Conservation (phyloP, 2,329 filamentous ascomycete species). For the Phaeosphaeria sp. region DNA sequence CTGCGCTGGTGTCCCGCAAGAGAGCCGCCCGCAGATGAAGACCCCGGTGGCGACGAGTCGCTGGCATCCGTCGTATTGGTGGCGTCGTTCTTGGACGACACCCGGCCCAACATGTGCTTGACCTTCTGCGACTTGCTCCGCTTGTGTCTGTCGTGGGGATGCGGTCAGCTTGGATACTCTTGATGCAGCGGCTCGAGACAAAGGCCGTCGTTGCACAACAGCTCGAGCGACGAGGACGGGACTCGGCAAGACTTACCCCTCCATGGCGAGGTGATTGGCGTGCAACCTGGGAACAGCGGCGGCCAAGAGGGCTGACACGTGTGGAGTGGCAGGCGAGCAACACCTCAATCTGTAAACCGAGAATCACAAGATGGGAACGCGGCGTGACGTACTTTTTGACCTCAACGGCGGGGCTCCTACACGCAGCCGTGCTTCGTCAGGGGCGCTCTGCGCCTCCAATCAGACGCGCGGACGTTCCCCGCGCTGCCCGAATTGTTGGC, state of each 20-base stretch:
- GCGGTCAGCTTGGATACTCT: slow-evolving; percentile 2
- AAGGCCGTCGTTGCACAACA: slow-evolving; percentile 10
- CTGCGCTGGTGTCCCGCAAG: slow-evolving; percentile 31
- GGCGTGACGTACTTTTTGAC: slow-evolving; percentile 7
- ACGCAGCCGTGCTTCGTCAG: slow-evolving; percentile 12
- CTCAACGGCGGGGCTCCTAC: slow-evolving; percentile 14
- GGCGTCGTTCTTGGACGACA: slow-evolving; percentile 44
- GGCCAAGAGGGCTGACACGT: background rate
- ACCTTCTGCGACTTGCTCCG: slow-evolving; percentile 50
- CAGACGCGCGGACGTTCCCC: no score
- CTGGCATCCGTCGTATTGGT: slow-evolving; percentile 13
- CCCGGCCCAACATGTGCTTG: slow-evolving; percentile 45
- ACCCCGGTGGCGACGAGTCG: slow-evolving; percentile 22
- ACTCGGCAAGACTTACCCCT: slow-evolving; percentile 37
- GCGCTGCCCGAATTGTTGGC: background rate
- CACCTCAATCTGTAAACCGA: background rate
- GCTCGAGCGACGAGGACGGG: background rate
- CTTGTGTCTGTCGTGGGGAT: slow-evolving; percentile 45
- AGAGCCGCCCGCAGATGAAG: slow-evolving; percentile 22
- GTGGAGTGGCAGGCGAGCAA: background rate
- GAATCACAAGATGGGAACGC: background rate
- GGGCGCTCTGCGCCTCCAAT: slow-evolving; percentile 9
- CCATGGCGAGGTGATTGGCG: slow-evolving; percentile 35
- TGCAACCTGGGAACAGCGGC: background rate
- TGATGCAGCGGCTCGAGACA: background rate